Evolutionary conservation across 306 rosid genomes (phyloP).

Genomic region (Castanopsis chinensis): DNA sequence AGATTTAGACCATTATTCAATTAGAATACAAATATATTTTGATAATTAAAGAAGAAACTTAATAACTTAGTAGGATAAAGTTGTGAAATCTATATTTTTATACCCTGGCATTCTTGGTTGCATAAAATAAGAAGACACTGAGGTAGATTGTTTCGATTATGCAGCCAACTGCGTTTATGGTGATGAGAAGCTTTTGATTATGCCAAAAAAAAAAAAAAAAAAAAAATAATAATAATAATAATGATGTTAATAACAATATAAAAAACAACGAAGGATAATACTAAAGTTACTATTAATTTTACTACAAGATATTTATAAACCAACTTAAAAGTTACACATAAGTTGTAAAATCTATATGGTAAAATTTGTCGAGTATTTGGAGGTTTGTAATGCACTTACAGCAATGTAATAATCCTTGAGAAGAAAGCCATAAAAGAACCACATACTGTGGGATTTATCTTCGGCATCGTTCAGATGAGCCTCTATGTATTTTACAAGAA

Average conservation of each 20-base stretch:
- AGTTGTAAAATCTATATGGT: too few relatives aligned
- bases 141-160: conserved; percentile 65
- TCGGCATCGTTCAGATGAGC: conserved; percentile 81
- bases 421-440: conserved; percentile 93
- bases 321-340: too few relatives aligned
- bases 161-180: conserved; percentile 82
- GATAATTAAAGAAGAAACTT: background rate
- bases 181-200: conserved; percentile 79
- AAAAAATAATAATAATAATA: too few relatives aligned
- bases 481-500: conserved; percentile 66
- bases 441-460: conserved; percentile 77
- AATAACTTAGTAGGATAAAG: background rate
- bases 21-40: background rate
- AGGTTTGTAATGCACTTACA: conserved; percentile 34
- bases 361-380: background rate
- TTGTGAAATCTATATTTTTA: background rate
- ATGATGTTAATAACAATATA: too few relatives aligned
- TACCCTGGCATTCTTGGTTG: conserved; percentile 72
- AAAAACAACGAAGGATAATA: too few relatives aligned
- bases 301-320: background rate
- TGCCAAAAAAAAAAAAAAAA: too few relatives aligned
- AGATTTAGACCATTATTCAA: background rate
- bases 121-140: conserved; percentile 54
- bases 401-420: conserved; percentile 86
- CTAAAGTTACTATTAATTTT: background rate